These are phyloP conservation scores for Pneumocystis jirovecii DNA, from an alignment of 1,139 yeast genomes.

Conservation along the genomic window DNA sequence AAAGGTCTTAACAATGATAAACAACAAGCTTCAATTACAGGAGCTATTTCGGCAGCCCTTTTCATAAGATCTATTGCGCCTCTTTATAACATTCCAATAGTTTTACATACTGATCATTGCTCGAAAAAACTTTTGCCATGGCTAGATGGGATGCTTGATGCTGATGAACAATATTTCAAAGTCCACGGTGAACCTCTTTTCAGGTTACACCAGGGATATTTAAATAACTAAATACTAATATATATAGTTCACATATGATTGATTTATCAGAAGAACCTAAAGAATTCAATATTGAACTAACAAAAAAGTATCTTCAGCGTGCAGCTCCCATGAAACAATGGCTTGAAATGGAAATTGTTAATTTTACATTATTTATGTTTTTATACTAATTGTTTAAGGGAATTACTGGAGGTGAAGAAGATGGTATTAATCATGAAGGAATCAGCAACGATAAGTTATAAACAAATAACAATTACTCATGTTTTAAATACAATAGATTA, in stretches of 20 bases:
- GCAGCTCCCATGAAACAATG: conserved; percentile 91
- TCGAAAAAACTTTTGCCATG: conserved; percentile 96
- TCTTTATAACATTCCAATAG: conserved; percentile 88
- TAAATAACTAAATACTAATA: background rate
- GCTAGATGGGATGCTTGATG: conserved; percentile 95
- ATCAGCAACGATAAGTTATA: conserved; percentile 54
- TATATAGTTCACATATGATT: conserved; percentile 77
- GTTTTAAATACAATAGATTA: conserved; percentile 23
- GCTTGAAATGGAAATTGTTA: conserved; percentile 99
- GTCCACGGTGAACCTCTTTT: conserved; percentile 84
- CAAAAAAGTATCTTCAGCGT: conserved; percentile 89
- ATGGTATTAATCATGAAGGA: conserved; percentile 97
- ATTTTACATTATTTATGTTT: conserved; percentile 42
- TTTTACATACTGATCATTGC: conserved; percentile 97
- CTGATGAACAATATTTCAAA: conserved; percentile 85
- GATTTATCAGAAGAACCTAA: conserved; percentile 95
- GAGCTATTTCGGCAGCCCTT: conserved; percentile 96
- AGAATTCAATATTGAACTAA: conserved; percentile 85
- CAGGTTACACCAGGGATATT: conserved; percentile 23
- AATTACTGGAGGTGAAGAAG: conserved; percentile 68
- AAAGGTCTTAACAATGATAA: conserved; percentile 81
- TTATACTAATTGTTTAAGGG: background rate
- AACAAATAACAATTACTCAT: background rate
- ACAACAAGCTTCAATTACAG: conserved; percentile 88
- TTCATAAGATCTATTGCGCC: conserved; percentile 96